Evolutionary conservation across 306 rosid species (phyloP), one percentile per base, ranked within the genome.

Genomic region (Cicer arietinum): DNA sequence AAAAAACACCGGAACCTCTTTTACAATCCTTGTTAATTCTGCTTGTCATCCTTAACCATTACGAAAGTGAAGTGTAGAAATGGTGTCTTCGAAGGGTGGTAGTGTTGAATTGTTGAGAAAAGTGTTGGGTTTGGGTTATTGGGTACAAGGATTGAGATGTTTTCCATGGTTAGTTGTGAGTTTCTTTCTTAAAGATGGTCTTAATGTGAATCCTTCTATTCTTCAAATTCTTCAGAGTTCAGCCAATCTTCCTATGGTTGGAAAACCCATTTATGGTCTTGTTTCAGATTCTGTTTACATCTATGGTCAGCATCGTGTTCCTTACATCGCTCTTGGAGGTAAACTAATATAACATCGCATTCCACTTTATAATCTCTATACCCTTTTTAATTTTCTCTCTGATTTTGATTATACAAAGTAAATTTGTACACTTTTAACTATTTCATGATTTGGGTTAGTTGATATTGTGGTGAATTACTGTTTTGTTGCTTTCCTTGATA

Each of bases 81-180:
- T 89, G 92, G 86, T 69, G 7, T 64, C 59, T 22, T 72, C 86
- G 1, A 60, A 82, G 6, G 75, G 66, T 20, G 75, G 68, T 7
- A 75, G 51, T 22, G 76, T 63, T 6, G 79, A 81, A 57, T 81
- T 82, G 77, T 82, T 73, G 79, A 82, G 81, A 75, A 85, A 69
- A 69, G 64, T 91, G 39, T 73, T 94, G 81, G 98, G 96, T 6
- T 46, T 90, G 77, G 97, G 97, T 2, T 92, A 57, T 72, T 94
- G 90, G 93, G 95, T 90, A 7, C 98, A 94, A 74, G 98, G 98
- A 30, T 86, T 94, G 79, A 85, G 97, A 70, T 90, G 98, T 42
- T 85, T 91, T 43, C 93, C 97, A 70, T 92, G 97, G 98, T 84
- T 94, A 80, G 96, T 82, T 8, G 90, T 94, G 52, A 87, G 71